phyloP scores from a whole-genome alignment of 306 rosid species.

The Inga oerstediana region DNA sequence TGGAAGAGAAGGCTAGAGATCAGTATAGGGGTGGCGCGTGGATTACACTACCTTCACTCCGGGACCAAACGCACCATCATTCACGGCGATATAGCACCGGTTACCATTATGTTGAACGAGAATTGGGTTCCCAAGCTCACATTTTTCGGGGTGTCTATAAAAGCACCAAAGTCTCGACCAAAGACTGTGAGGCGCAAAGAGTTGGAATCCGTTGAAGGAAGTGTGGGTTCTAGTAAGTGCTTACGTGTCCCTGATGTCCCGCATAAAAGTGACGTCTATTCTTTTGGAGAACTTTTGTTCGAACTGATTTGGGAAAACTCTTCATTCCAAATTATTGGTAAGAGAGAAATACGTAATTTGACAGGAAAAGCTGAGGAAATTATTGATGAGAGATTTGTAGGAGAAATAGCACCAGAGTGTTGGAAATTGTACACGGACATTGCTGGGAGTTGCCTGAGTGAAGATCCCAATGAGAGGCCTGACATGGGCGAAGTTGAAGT shows the following conservation, averaged over 20 bases:
- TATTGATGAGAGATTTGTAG: constrained; percentile 31
- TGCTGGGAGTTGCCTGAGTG: constrained; percentile 5
- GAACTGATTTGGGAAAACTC: not conserved
- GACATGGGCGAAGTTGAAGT: constrained; percentile 37
- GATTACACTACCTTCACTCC: too few species aligned
- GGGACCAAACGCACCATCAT: not conserved
- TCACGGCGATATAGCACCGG: not conserved
- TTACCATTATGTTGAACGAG: not conserved
- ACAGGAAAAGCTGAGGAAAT: not conserved
- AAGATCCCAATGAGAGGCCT: not conserved
- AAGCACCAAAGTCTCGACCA: not conserved
- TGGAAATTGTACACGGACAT: constrained; percentile 22
- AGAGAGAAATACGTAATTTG: too few species aligned
- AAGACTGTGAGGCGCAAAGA: not conserved
- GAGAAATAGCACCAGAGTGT: constrained; percentile 18
- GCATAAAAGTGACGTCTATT: not conserved
- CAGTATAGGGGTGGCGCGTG: too few species aligned
- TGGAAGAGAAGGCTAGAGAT: too few species aligned
- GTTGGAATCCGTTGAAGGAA: constrained; percentile 12
- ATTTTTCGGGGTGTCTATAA: not conserved
- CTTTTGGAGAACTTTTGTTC: constrained; percentile 25
- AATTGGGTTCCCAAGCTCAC: not conserved
- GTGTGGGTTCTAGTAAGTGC: not conserved
- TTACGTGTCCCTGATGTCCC: too few species aligned
- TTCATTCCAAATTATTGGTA: too few species aligned